Evolutionary conservation across 768 basidiomycete species (phyloP).

Genomic region (Crucibulum laeve): DNA sequence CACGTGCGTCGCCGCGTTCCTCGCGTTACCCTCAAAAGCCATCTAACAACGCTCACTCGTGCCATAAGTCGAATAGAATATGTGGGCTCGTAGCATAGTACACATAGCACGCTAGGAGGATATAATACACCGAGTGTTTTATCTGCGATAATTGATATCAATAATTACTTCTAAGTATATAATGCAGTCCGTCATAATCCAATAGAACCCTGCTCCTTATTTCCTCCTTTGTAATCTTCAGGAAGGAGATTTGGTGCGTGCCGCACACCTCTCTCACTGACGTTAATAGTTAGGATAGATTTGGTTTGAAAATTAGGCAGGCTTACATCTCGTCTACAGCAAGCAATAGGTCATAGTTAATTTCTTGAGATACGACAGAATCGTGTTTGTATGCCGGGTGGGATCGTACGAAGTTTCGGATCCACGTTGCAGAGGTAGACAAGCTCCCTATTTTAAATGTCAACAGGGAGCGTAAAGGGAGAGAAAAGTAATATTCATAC

Average conservation of each 20-base stretch:
- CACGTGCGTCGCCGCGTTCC: too few species aligned
- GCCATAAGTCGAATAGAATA: too few species aligned
- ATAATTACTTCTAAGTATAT: background rate
- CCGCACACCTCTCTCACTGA: conserved; percentile 68
- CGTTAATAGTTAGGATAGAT: background rate
- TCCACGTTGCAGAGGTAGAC: conserved; percentile 80
- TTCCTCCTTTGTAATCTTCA: conserved; percentile 47
- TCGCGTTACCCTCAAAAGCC: too few species aligned
- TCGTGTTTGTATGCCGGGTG: conserved; percentile 93
- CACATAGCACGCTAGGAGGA: too few species aligned
- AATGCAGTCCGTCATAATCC: conserved; percentile 20
- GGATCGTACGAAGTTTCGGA: conserved; percentile 83
- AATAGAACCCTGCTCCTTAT: conserved; percentile 41
- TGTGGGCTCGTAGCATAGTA: too few species aligned
- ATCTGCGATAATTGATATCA: conserved; percentile 1
- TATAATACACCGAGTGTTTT: too few species aligned
- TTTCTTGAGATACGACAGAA: conserved; percentile 86
- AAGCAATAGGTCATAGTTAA: conserved; percentile 90
- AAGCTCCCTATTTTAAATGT: conserved; percentile 1
- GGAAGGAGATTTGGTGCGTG: conserved; percentile 61
- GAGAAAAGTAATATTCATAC: conserved; percentile 33
- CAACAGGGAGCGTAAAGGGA: background rate
- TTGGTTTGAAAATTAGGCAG: conserved; percentile 1
- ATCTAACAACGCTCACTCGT: too few species aligned
- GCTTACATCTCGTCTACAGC: conserved; percentile 91